Conservation (phyloP, 1,284 basidiomycete genomes). For the Ceratorhiza oryzae-sativae region DNA sequence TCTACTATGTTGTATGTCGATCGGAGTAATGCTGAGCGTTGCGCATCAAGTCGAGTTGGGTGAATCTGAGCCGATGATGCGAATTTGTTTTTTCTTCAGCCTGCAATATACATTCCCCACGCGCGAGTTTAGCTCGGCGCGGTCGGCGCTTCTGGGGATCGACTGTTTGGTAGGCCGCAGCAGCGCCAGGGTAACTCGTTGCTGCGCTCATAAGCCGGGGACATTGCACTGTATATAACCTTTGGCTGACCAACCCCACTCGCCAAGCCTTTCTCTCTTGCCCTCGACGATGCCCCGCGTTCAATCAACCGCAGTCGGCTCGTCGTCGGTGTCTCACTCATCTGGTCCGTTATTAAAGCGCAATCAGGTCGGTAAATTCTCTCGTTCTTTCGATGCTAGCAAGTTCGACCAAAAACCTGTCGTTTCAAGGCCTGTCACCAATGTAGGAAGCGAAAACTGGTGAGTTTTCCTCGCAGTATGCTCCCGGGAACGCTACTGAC, state of each 20-base stretch:
- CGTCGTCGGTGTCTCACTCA: background rate
- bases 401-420: background rate
- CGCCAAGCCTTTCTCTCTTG: background rate
- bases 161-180: background rate
- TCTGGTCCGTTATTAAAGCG: slow-evolving; percentile 9
- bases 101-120: background rate
- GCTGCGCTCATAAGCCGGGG: background rate
- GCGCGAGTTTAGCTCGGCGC: background rate
- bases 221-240: too few relatives aligned
- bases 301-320: background rate
- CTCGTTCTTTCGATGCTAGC: background rate
- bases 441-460: slow-evolving; percentile 28
- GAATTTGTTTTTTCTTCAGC: background rate
- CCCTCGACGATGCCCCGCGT: background rate
- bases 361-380: slow-evolving; percentile 9
- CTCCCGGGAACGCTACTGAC: background rate
- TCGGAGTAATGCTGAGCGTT: background rate
- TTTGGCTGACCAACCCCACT: background rate
- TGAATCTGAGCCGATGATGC: background rate
- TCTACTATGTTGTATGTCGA: background rate
- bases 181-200: background rate
- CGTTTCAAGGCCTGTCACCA: slow-evolving; percentile 24
- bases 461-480: background rate
- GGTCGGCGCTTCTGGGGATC: background rate
- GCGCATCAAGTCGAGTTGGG: background rate